Base-by-base conservation (phyloP, 2,329 filamentous ascomycete genomes). In the Ophiocordyceps sinensis region DNA sequence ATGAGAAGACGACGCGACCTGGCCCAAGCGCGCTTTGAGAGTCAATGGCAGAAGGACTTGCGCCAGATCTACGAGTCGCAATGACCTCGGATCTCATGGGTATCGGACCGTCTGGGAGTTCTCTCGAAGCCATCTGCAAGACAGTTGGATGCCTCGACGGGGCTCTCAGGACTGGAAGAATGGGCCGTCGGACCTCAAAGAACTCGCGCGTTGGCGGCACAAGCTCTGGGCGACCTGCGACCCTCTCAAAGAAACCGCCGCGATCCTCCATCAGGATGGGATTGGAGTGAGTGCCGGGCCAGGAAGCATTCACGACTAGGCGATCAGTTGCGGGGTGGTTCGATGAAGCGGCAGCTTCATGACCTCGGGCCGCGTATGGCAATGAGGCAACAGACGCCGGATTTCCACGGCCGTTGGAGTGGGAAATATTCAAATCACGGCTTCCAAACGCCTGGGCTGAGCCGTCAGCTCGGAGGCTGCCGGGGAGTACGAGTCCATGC, bases 201-300 rank as follows among this genome's bases (percentile, higher is more conserved):
- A 15, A 21, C 10, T 29, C 12, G 12, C 26, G n/a, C 15, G 4
- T 11, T 14, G 32, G 19, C 13, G 21, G 19, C 6, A 36, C 11
- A 15, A 19, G 21, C 23, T 37, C 30, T 3, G 19, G 35, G 4
- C n/a, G 21, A 2, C 9, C 46, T 43, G 48, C 45, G 30, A 62
- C 51, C 42, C 56, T 58, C 45, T 60, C 61, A 44, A 51, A 59
- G 41, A 62, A 62, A 14, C 59, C 58, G 42, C 59, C 60, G 28
- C 59, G 54, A 47, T 64, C 59, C 45, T 64, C 60, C 61, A 65
- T 64, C 46, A 62, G 41, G 37, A 63, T 53, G 15, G 56, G 56
- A 19, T 55, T 57, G n/a, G 50, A 49, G 32, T 52, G 52, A 21
- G 49, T 52, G 40, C 58, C 60, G 15, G 51, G 51, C 37, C 56